Percentiles rank a stretch among this genome's conserved stretches.
phyloP scores from a whole-genome alignment of 352 stramenopile genomes.

The Phytophthora foliorum region DNA sequence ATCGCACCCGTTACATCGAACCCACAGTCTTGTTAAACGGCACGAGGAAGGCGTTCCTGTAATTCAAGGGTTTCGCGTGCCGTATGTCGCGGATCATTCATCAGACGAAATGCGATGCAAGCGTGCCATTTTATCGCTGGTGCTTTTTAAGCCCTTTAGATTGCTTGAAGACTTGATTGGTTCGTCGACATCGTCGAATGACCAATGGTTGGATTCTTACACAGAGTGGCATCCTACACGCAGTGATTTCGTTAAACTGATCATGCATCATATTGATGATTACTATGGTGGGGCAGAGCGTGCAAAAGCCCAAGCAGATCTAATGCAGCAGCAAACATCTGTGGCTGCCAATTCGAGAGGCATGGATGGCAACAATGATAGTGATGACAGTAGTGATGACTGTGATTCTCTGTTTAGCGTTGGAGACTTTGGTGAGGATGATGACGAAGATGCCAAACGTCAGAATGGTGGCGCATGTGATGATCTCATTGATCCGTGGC shows the following conservation, averaged over 20 bases:
- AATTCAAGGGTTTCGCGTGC: not conserved
- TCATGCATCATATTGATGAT: slow-evolving; percentile 1
- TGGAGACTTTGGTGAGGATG: not conserved
- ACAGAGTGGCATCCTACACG: not conserved
- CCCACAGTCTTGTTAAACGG: not conserved
- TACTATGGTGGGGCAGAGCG: not conserved
- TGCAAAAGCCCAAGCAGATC: not conserved
- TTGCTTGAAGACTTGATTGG: not conserved
- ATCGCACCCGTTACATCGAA: not conserved
- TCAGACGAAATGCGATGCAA: not conserved
- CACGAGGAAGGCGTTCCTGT: not conserved
- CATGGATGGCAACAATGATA: not conserved
- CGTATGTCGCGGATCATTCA: not conserved
- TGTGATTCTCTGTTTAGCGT: no score
- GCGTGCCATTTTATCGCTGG: not conserved
- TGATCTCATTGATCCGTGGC: not conserved
- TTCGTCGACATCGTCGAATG: not conserved
- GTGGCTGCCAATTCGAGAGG: no score
- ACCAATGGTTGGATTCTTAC: not conserved
- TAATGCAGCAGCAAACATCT: not conserved
- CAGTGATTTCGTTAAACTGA: slow-evolving; percentile 1
- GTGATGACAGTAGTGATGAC: not conserved
- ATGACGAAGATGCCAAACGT: not conserved
- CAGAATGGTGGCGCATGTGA: not conserved
- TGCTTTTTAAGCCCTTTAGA: not conserved